These are phyloP conservation scores for Reticulascus tulasneorum DNA, from an alignment of 2,329 filamentous ascomycete genomes.

Conservation along the genomic window DNA sequence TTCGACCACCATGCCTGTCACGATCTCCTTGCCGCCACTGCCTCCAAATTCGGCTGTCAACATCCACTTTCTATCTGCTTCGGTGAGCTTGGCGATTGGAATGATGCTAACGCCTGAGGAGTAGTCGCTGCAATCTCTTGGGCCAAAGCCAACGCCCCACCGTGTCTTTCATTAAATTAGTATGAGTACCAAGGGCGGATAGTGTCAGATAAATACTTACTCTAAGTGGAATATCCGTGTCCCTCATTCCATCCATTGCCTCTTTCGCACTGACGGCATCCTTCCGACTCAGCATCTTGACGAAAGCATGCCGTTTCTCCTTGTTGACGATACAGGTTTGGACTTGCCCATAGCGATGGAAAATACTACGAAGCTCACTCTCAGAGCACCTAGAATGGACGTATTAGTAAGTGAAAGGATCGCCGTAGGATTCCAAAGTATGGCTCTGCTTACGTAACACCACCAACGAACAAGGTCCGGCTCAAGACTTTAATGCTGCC, in stretches of 20 bases:
- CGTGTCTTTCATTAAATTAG: slow-evolving; percentile 58
- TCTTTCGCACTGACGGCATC: slow-evolving; percentile 82
- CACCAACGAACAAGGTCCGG: slow-evolving; percentile 92
- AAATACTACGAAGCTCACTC: slow-evolving; percentile 74
- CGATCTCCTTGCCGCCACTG: slow-evolving; percentile 77
- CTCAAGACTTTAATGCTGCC: slow-evolving; percentile 90
- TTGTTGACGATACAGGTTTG: slow-evolving; percentile 98
- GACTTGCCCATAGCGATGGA: slow-evolving; percentile 77
- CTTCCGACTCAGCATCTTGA: slow-evolving; percentile 91
- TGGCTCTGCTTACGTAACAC: slow-evolving; percentile 68
- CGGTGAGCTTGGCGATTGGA: slow-evolving; percentile 86
- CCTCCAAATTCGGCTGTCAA: slow-evolving; percentile 89
- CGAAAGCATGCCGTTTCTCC: slow-evolving; percentile 96
- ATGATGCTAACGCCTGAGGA: slow-evolving; percentile 88
- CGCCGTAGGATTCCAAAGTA: slow-evolving; percentile 4
- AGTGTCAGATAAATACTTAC: slow-evolving; percentile 45
- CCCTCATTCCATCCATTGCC: slow-evolving; percentile 77
- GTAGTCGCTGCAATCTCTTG: slow-evolving; percentile 96
- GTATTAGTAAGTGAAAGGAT: slow-evolving; percentile 20
- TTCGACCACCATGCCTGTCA: slow-evolving; percentile 82
- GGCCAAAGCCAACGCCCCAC: slow-evolving; percentile 97
- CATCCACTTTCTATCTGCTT: slow-evolving; percentile 97
- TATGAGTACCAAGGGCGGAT: slow-evolving; percentile 1
- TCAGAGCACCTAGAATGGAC: slow-evolving; percentile 65
- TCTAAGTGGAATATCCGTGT: slow-evolving; percentile 68